Conservation (phyloP, 1,284 basidiomycete genomes). For the Chondrostereum purpureum region DNA sequence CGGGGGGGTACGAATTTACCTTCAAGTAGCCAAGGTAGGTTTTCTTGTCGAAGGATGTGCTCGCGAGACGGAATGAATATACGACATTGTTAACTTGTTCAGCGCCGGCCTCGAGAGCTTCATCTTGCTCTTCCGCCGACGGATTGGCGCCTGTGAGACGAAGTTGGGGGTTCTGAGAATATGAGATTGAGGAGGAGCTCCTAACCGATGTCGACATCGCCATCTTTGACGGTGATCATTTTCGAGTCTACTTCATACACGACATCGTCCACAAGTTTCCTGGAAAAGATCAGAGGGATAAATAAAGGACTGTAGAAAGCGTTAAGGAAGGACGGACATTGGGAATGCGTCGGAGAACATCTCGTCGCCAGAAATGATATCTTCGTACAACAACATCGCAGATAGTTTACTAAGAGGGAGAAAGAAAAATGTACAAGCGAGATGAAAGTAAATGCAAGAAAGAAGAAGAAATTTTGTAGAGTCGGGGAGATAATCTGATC, state of each 20-base stretch:
- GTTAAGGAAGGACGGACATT: conserved; percentile 57
- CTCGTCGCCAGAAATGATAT: conserved; percentile 81
- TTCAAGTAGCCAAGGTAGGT: conserved; percentile 83
- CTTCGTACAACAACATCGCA: conserved; percentile 74
- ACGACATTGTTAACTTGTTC: conserved; percentile 85
- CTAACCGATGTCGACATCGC: conserved; percentile 90
- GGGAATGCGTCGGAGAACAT: conserved; percentile 95
- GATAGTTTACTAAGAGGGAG: conserved; percentile 15
- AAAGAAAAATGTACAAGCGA: conserved; percentile 21
- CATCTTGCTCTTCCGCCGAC: conserved; percentile 84
- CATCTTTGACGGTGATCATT: conserved; percentile 71
- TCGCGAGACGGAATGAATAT: conserved; percentile 87
- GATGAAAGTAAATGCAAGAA: conserved; percentile 15
- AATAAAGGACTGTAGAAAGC: conserved; percentile 6
- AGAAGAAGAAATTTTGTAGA: conserved; percentile 15
- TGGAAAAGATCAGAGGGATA: conserved; percentile 25
- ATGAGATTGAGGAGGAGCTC: too few species aligned
- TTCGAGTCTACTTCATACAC: conserved; percentile 89
- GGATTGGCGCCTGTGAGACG: conserved; percentile 72
- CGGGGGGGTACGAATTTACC: conserved; percentile 32
- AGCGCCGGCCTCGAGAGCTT: conserved; percentile 78
- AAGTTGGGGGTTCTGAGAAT: conserved; percentile 1
- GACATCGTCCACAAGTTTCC: conserved; percentile 78
- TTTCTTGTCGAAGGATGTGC: conserved; percentile 91
- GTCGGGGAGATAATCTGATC: conserved; percentile 17